These are phyloP conservation scores for Termitomyces heimii DNA, from an alignment of 768 basidiomycete species.

Conservation along the genomic window DNA sequence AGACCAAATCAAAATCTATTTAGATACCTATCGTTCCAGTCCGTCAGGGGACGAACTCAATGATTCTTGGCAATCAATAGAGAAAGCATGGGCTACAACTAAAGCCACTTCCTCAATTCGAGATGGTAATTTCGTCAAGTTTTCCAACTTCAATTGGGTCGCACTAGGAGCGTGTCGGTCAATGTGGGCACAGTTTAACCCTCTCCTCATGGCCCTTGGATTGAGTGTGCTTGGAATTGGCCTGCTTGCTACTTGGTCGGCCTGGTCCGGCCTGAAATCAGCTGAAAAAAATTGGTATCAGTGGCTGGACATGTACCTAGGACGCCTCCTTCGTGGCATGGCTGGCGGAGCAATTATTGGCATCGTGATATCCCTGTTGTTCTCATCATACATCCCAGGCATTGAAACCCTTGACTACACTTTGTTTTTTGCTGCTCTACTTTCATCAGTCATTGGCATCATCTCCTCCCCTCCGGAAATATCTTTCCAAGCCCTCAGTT, in stretches of 20 bases:
- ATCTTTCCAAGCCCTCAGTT: constrained; percentile 19
- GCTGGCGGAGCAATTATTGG: constrained; percentile 34
- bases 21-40: constrained; percentile 70
- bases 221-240: constrained; percentile 54
- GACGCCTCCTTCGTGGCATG: constrained; percentile 25
- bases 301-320: constrained; percentile 31
- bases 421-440: constrained; percentile 42
- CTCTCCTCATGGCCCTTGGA: constrained; percentile 70
- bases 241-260: constrained; percentile 45
- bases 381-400: constrained; percentile 33
- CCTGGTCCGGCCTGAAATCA: constrained; percentile 45
- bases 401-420: constrained; percentile 45
- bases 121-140: constrained; percentile 30
- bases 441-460: constrained; percentile 41
- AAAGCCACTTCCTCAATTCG: constrained; percentile 12
- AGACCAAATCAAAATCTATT: constrained; percentile 69
- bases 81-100: constrained; percentile 36
- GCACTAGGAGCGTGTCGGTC: constrained; percentile 69
- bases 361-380: constrained; percentile 21
- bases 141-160: constrained; percentile 49
- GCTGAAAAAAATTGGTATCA: constrained; percentile 33
- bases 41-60: constrained; percentile 71
- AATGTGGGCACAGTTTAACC: constrained; percentile 95
- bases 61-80: constrained; percentile 50
- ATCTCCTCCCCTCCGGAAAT: constrained; percentile 32